Conservation (phyloP, 768 basidiomycete species). For the Calocera viscosa region DNA sequence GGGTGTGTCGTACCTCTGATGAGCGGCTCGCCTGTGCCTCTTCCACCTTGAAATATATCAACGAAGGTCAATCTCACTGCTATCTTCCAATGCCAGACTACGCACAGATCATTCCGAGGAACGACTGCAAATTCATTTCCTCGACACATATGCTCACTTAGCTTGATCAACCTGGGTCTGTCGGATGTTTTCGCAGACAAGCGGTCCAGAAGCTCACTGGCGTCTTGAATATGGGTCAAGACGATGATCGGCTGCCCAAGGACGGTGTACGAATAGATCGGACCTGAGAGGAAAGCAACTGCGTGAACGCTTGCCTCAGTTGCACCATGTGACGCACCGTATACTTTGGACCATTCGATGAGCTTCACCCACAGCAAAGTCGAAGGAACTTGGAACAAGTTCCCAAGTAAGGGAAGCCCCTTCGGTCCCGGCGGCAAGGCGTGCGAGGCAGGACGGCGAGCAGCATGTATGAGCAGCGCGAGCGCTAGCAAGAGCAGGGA, state of each 20-base stretch:
- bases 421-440: constrained; percentile 40
- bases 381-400: constrained; percentile 40
- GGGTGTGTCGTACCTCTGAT: not conserved
- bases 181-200: not conserved
- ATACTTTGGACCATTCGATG: not conserved
- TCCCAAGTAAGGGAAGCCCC: constrained; percentile 43
- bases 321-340: not conserved
- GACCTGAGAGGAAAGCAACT: not conserved
- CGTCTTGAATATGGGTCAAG: not conserved
- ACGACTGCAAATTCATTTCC: not conserved
- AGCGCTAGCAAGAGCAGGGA: no score
- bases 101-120: no score
- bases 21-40: not conserved
- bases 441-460: not conserved
- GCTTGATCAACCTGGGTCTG: not conserved
- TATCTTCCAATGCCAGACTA: not conserved
- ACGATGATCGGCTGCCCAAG: not conserved
- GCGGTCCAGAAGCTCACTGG: not conserved
- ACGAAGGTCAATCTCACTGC: not conserved
- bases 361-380: constrained; percentile 15
- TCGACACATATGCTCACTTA: not conserved
- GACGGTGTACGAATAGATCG: not conserved
- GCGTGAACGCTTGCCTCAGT: not conserved
- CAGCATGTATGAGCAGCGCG: no score
- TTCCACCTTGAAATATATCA: not conserved